Base-by-base conservation (phyloP, 352 stramenopile genomes). In the Blastocystis sp. region DNA sequence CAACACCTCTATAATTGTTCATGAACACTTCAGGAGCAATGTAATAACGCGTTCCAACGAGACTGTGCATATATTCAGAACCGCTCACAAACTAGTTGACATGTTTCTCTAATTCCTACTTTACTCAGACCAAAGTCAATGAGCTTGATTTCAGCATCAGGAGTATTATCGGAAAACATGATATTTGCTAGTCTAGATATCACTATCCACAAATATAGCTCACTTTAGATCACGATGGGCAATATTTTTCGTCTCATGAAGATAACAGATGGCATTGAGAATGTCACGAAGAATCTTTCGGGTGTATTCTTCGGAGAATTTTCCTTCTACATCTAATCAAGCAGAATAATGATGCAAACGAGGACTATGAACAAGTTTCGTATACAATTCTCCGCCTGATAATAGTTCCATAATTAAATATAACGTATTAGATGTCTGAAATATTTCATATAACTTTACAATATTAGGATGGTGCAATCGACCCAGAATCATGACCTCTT, bases 51-150 rank as follows among this genome's bases (percentile, higher is more conserved):
- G 94, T 97, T 2, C 94, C 94, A 24, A 87, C 77, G 12, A 87
- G 24, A 39, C 59, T 87, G 52, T 87, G 59, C 77, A 87, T 87
- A 58, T 92, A 87, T 78, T 97, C 93, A 66, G 95, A 91, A 0
- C 93, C 93, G 39, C 94, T 90, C 7, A 95, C 93, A 29, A 97
- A 91, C 89, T 74, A 74, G 43, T 6, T 57, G 14, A 32, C 3
- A 57, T 5, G 21, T 7, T 24, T 5, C 19, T 6, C 5, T 7
- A 65, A 27, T 43, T 57, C 43, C 2, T 32, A 61, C 54, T 77
- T 96, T 96, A 24, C 92, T 96, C 29, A 97, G 90, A 4, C 93
- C 93, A 83, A 97, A 97, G 88, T 97, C 94, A 11, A 93, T 93
- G 67, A 96, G 90, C 37, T 92, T 91, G 65, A 90, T 63, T 46